Percentiles rank a stretch among this genome's conserved stretches.
Conservation (phyloP, 345 rosid genomes). For the Salix exigua region DNA sequence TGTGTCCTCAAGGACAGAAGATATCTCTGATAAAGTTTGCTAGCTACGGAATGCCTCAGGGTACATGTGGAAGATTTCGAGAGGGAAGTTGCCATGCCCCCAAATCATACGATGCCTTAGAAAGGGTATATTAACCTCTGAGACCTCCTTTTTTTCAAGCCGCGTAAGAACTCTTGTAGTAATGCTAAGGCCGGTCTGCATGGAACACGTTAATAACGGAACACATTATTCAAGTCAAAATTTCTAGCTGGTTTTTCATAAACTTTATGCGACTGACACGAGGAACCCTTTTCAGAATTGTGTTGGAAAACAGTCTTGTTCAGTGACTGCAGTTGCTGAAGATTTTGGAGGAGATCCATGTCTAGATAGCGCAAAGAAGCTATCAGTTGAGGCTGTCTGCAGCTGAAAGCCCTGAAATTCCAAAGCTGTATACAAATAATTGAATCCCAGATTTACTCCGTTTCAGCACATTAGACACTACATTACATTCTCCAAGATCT, state of each 20-base stretch:
- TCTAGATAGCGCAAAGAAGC: too few relatives aligned
- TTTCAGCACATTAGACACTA: conserved; percentile 10
- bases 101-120: conserved; percentile 20
- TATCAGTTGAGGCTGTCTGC: too few relatives aligned
- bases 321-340: conserved; percentile 12
- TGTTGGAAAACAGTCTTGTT: conserved; percentile 22
- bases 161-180: too few relatives aligned
- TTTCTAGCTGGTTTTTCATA: too few relatives aligned
- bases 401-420: too few relatives aligned
- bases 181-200: too few relatives aligned
- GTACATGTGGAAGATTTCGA: conserved; percentile 17
- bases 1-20: conserved; percentile 24
- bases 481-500: background rate
- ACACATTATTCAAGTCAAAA: too few relatives aligned
- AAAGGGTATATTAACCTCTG: conserved; percentile 4
- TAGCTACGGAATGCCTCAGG: conserved; percentile 25
- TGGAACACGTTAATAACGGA: too few relatives aligned
- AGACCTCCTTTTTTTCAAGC: background rate
- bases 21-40: conserved; percentile 21
- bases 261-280: background rate
- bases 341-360: too few relatives aligned
- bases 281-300: conserved; percentile 18
- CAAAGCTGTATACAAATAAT: too few relatives aligned
- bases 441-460: background rate
- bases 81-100: conserved; percentile 22